A percentile compares a stretch with the other conserved stretches of the same genome.
phyloP scores from a whole-genome alignment of 148 eudicot genomes.

The Rhododendron ferrugineum region DNA sequence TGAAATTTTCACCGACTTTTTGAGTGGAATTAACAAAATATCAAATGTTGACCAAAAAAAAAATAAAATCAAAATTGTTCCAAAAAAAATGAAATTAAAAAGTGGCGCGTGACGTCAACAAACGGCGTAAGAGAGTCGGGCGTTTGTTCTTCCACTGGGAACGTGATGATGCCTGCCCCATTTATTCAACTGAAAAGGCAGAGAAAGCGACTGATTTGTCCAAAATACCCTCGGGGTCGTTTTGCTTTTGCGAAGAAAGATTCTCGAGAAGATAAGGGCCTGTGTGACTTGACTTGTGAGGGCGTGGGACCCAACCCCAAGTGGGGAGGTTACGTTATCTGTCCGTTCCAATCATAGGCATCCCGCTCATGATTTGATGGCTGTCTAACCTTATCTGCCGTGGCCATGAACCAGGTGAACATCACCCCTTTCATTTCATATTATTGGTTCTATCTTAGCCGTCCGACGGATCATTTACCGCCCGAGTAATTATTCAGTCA shows the following conservation, averaged over 20 bases:
- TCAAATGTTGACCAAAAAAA: no score
- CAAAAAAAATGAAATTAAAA: background rate
- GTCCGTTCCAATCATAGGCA: conserved; percentile 19
- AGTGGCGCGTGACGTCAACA: background rate
- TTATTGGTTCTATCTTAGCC: conserved; percentile 14
- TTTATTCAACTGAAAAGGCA: conserved; percentile 1
- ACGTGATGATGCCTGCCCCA: background rate
- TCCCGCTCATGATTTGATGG: conserved; percentile 17
- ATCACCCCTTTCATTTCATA: background rate
- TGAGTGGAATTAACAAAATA: no score
- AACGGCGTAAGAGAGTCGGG: background rate
- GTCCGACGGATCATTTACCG: background rate
- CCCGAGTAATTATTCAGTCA: no score
- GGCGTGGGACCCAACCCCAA: background rate
- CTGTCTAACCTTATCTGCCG: conserved; percentile 14
- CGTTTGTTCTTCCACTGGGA: no score
- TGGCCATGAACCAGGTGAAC: conserved; percentile 8
- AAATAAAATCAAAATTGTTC: no score
- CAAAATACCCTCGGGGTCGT: background rate
- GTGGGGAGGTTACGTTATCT: background rate
- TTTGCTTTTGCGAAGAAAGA: background rate
- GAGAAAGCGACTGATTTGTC: conserved; percentile 8
- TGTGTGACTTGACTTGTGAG: background rate
- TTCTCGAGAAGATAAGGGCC: background rate
- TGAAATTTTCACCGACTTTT: no score